Base-by-base conservation (phyloP, 2,329 filamentous ascomycete genomes). In the Alternaria sp. region DNA sequence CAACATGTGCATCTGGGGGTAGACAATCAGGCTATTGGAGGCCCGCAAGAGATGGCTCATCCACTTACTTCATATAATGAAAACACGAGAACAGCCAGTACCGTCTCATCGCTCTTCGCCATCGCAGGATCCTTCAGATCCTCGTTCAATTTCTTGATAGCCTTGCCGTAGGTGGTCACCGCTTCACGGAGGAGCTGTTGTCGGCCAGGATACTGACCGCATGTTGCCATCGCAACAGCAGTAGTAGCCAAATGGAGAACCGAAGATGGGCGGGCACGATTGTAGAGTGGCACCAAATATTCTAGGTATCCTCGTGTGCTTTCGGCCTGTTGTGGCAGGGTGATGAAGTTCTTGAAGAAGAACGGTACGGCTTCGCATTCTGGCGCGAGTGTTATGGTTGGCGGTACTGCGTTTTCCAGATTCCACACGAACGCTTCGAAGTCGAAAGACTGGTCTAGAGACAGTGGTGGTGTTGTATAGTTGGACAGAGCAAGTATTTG, bases 271-370 rank as follows among this genome's bases (percentile, higher is more conserved):
- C 67, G 66, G 3, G 77, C 69, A 51, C 69, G 66, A 36, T 79
- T 79, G 62, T 81, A 81, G 10, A 81, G 66, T 11, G 79, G 79
- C 3, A 79, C 70, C 0, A 82, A 67, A 28, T 80, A 72, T 55
- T 81, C 78, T 7, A 81, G 71, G 53, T 75, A 81, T 9, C 80
- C 79, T 65, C 79, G 68, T 66, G 77, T 76, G 26, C 71, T 77
- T 52, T 81, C 80, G 6, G 75, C 73, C 66, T 79, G 73, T 57
- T 77, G 77, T 5, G 79, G 79, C 19, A 79, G 66, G 11, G 76
- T 68, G 57, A 81, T 77, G 62, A 81, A 81, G 57, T 82, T 81
- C 13, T 75, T 75, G 69, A 82, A 81, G 68, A 81, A 82, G 71
- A 81, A 82, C 2, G 78, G 75, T 3, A 78, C 74, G 6, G 79